Evolutionary conservation across 2,329 filamentous ascomycete genomes (phyloP).

Genomic region (Mycosphaerella arachidis): DNA sequence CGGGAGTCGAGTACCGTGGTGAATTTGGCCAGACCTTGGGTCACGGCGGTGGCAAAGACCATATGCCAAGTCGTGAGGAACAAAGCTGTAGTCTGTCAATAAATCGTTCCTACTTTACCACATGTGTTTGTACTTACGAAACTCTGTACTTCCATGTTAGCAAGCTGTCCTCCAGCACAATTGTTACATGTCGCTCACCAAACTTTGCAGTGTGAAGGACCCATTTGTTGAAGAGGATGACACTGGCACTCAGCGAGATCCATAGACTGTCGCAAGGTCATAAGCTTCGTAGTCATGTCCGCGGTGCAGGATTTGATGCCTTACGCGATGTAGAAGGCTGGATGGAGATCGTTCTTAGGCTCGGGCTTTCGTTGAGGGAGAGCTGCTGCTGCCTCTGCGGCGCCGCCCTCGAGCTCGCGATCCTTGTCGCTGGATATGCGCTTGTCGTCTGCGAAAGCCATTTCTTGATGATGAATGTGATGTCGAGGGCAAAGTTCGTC

Average conservation of each 20-base stretch:
- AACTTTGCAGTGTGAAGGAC: slow-evolving; percentile 83
- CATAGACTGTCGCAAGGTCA: slow-evolving; percentile 45
- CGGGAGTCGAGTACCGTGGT: slow-evolving; percentile 87
- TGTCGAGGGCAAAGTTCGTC: background rate
- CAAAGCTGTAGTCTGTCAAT: slow-evolving; percentile 51
- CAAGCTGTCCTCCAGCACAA: background rate
- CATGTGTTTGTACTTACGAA: slow-evolving; percentile 7
- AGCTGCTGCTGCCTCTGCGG: slow-evolving; percentile 32
- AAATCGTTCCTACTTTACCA: background rate
- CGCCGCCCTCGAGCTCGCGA: slow-evolving; percentile 59
- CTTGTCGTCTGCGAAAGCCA: slow-evolving; percentile 59
- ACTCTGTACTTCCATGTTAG: slow-evolving; percentile 14
- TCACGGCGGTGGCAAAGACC: slow-evolving; percentile 87
- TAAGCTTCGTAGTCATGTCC: background rate
- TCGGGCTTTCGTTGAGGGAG: slow-evolving; percentile 69
- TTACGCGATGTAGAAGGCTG: slow-evolving; percentile 74
- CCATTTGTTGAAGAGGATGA: slow-evolving; percentile 99
- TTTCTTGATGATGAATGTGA: slow-evolving; percentile 2
- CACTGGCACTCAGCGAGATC: slow-evolving; percentile 87
- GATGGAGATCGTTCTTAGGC: slow-evolving; percentile 61
- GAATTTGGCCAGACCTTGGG: slow-evolving; percentile 85
- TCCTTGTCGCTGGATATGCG: slow-evolving; percentile 73
- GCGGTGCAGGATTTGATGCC: slow-evolving; percentile 21
- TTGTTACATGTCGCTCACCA: slow-evolving; percentile 41
- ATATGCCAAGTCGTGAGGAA: slow-evolving; percentile 96